Evolutionary conservation across 352 stramenopile species (phyloP), one percentile per base, ranked within the genome.

Genomic region (Globisporangium cederbergense): DNA sequence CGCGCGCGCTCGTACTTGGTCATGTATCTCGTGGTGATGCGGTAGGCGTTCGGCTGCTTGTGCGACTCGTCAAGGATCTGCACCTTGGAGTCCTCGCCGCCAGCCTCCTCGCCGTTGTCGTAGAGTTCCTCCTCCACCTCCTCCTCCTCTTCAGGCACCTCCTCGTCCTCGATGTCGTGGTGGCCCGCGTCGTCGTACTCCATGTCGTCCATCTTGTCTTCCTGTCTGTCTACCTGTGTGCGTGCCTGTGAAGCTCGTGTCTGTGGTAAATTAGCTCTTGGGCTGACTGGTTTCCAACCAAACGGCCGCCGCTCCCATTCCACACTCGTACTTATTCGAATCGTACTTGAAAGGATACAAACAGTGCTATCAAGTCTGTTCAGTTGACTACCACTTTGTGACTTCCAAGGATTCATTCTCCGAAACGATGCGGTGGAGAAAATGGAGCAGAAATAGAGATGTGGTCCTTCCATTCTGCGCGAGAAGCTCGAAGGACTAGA

Each of bases 1-100:
- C 98, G 89, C 16, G 98, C 97, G 64, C 94, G 81, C 76, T 99
- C 97, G 80, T 99, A 99, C 85, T 99, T 99, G 55, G 98, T 99
- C 84, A 99, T 98, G 84, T 99, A 99, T 45, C 89, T 81, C 9
- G 97, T 99, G 28, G 98, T 99, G 66, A 99, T 97, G 65, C 96
- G 84, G 60, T 95, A 81, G 20, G 77, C 78, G 69, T 96, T 96
- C 16, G 87, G 84, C 68, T 92, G 78, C 60, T 91, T 92, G 70
- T 95, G 84, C 22, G 83, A 93, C 65, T 93, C 86, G 72, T 95
- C 85, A 20, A 93, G 73, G 64, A 95, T 75, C 65, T 87, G 81
- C 46, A 93, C 66, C 65, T 90, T 90, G 56, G 65, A 71, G 53
- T 94, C 81, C 25, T 91, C 76, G 36, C 73, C 58, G 18, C 49